Evolutionary conservation across 208 protist genomes (phyloP).

Genomic region (Dictyostelium gargantuum): DNA sequence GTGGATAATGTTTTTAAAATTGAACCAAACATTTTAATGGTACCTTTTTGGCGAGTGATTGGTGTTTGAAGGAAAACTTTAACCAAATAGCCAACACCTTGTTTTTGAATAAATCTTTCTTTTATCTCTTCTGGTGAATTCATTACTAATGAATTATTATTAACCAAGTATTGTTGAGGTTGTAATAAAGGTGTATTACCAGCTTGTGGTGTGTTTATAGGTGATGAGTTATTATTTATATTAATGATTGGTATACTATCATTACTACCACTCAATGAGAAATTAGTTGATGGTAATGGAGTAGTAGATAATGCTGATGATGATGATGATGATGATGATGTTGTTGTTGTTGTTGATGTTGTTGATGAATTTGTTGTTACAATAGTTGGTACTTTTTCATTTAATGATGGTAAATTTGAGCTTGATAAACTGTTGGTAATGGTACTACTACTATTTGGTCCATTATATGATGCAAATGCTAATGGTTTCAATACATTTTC

Average conservation of each 20-base stretch:
- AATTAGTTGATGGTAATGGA: background rate
- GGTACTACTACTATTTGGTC: background rate
- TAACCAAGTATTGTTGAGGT: background rate
- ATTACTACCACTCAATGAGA: background rate
- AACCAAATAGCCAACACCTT: background rate
- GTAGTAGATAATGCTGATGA: no score
- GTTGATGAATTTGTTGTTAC: background rate
- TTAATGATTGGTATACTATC: background rate
- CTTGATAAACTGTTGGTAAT: background rate
- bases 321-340: no score
- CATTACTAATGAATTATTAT: background rate
- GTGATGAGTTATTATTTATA: background rate
- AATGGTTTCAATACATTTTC: slow-evolving; percentile 18
- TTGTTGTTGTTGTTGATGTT: background rate
- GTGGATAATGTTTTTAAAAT: slow-evolving; percentile 38
- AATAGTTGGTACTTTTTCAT: background rate
- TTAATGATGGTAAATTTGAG: background rate
- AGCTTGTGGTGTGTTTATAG: background rate
- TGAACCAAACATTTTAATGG: slow-evolving; percentile 12
- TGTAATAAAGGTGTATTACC: background rate
- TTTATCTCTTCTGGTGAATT: slow-evolving; percentile 47
- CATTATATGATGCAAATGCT: background rate
- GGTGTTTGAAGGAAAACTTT: background rate
- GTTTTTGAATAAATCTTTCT: slow-evolving; percentile 22
- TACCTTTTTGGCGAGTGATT: background rate